These are phyloP conservation scores for Macadamia integrifolia DNA, from an alignment of 164 flowering plant species.

Conservation along the genomic window DNA sequence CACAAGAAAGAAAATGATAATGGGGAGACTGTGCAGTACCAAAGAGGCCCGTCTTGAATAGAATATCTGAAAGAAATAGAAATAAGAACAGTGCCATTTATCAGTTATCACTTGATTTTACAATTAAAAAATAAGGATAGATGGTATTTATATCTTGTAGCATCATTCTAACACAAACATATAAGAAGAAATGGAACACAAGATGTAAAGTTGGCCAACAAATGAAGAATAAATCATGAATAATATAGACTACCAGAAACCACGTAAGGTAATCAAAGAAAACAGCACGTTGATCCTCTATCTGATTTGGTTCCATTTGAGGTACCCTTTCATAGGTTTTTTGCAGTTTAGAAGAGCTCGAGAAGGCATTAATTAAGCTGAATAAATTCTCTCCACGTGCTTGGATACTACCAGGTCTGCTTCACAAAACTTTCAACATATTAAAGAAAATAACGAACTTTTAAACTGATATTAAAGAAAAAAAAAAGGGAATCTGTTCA, in stretches of 20 bases:
- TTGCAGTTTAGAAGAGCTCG: constrained; percentile 55
- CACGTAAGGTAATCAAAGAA: constrained; percentile 82
- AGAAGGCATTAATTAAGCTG: constrained; percentile 63
- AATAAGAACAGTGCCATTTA: background rate
- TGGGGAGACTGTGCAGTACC: constrained; percentile 71
- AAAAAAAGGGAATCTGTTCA: constrained; percentile 28
- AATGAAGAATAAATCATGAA: background rate
- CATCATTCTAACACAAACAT: constrained; percentile 5
- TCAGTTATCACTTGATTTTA: background rate
- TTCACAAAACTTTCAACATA: constrained; percentile 13
- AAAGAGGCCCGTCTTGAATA: constrained; percentile 60
- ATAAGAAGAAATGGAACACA: background rate
- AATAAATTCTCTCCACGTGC: constrained; percentile 96
- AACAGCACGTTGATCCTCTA: constrained; percentile 52
- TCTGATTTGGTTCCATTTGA: constrained; percentile 15
- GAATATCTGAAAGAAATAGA: constrained; percentile 44
- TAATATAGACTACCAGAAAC: constrained; percentile 56
- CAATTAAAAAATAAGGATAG: no score
- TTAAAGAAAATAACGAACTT: background rate
- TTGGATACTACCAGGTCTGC: constrained; percentile 97
- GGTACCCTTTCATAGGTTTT: constrained; percentile 42
- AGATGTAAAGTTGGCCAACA: background rate
- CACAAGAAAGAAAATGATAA: constrained; percentile 48
- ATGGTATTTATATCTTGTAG: background rate
- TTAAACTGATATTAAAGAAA: background rate